Evolutionary conservation across 2,329 filamentous ascomycete genomes (phyloP), one percentile per base, ranked within the genome.

Genomic region (Penicillium sp.): DNA sequence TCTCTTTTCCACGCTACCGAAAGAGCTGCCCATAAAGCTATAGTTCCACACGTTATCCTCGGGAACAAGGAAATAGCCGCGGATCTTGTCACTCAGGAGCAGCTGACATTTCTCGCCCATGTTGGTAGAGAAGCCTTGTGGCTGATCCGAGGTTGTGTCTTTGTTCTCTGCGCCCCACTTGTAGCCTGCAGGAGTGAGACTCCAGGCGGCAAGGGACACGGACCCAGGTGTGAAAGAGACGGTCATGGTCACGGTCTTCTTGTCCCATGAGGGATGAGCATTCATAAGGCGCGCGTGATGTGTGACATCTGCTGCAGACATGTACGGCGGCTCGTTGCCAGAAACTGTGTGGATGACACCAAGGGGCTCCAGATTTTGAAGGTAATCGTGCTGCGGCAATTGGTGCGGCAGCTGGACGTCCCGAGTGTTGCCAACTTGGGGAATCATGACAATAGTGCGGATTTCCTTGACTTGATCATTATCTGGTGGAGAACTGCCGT

Each of bases 391-490:
- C 73, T 96, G 89, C 3, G 94, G 95, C 10, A 97, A 79, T 63
- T 94, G 85, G 58, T 95, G 89, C 1, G 94, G 91, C 39, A 97
- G 79, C 72, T 97, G 91, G 4, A 97, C 88, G 66, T 93, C 92
- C 56, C 93, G 90, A 11, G 94, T 89, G 57, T 90, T 94, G 54
- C 94, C 94, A 56, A 97, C 92, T 75, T 99, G 94, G 5, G 94
- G 95, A 14, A 99, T 85, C 90, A 99, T 94, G 65, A 96, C 93
- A 66, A 99, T 97, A 62, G 90, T 96, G 67, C 89, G 88, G 70
- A 99, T 87, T 72, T 99, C 95, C 81, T 97, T 99, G 74, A 99
- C 90, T 69, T 96, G 90, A 61, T 93, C 89, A 68, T 97, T 97
- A 76, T 97, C 94, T 7, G 90, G 87, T 3, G 94, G 92, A 1